A percentile compares a stretch with the other conserved stretches of the same genome.
Evolutionary conservation across 495 filamentous ascomycete species (phyloP).

Genomic region (Hyaloscypha hepaticicola): DNA sequence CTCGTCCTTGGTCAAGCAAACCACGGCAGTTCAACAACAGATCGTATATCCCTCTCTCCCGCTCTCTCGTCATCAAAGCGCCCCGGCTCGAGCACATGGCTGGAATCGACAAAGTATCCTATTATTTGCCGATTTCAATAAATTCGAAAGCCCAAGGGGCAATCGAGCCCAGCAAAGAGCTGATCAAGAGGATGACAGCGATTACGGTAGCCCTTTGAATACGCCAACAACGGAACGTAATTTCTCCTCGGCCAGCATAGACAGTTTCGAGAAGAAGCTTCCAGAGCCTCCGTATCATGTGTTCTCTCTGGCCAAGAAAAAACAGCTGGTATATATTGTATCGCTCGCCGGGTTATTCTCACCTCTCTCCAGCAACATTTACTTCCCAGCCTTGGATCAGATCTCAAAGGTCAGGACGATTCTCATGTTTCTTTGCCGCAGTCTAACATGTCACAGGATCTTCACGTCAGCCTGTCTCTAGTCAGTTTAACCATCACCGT

Average conservation of each 20-base stretch:
- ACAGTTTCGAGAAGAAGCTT: constrained; percentile 15
- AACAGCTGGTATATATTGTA: constrained; percentile 39
- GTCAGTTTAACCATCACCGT: constrained; percentile 42
- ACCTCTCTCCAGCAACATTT: constrained; percentile 39
- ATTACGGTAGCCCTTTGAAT: neutral
- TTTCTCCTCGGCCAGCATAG: neutral
- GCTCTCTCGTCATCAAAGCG: neutral
- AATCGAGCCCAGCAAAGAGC: neutral
- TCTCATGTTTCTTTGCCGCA: neutral
- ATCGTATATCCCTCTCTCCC: neutral
- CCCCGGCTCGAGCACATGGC: neutral
- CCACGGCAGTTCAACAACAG: neutral
- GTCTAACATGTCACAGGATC: constrained; percentile 29
- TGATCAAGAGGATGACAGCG: neutral
- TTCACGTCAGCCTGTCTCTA: constrained; percentile 31
- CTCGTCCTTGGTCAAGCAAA: constrained; percentile 12
- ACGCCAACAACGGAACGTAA: neutral
- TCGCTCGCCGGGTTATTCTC: constrained; percentile 39
- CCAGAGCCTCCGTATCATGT: constrained; percentile 32
- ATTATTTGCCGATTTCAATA: constrained; percentile 16
- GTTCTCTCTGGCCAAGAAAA: constrained; percentile 37
- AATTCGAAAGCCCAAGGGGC: constrained; percentile 1
- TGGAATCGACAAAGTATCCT: constrained; percentile 11
- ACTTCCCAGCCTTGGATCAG: constrained; percentile 38
- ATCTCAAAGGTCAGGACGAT: constrained; percentile 18